Evolutionary conservation across 2,329 filamentous ascomycete species (phyloP).

Genomic region (Leptodontidium sp.): DNA sequence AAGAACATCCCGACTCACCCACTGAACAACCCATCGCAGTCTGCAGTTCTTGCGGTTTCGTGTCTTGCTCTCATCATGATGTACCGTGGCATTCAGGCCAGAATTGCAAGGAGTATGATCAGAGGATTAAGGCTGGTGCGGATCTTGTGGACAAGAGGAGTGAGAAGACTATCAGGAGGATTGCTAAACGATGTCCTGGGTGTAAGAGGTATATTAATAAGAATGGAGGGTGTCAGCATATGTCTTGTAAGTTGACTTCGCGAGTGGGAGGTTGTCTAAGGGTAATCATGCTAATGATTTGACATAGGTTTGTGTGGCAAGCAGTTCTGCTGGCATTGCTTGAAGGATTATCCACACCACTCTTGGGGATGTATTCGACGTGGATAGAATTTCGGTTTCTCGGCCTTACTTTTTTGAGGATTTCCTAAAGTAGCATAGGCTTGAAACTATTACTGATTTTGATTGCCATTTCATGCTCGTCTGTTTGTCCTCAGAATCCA

Average conservation of each 20-base stretch:
- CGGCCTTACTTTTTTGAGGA: not conserved
- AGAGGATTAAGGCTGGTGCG: not conserved
- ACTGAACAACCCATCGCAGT: slow-evolving; percentile 17
- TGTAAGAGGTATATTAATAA: slow-evolving; percentile 35
- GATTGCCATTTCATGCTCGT: no score
- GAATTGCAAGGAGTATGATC: slow-evolving; percentile 33
- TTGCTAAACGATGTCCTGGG: slow-evolving; percentile 35
- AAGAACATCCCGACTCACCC: slow-evolving; percentile 27
- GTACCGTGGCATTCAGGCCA: slow-evolving; percentile 31
- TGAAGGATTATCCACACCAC: slow-evolving; percentile 30
- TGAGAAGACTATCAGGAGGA: slow-evolving; percentile 32
- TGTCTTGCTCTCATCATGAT: slow-evolving; percentile 29
- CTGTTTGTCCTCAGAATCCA: no score
- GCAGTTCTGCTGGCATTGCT: slow-evolving; percentile 34
- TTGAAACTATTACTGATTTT: no score
- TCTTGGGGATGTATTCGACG: slow-evolving; percentile 27
- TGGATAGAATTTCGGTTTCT: not conserved
- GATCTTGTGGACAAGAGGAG: slow-evolving; percentile 26
- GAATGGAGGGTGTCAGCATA: slow-evolving; percentile 35
- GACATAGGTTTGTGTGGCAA: slow-evolving; percentile 29
- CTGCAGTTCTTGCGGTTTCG: slow-evolving; percentile 31
- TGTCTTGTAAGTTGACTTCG: slow-evolving; percentile 33
- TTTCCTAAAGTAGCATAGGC: no score
- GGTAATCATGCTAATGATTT: slow-evolving; percentile 3
- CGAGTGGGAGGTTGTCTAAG: no score